phyloP scores from a whole-genome alignment of 169 alveolate species.

The Theileria equi region DNA sequence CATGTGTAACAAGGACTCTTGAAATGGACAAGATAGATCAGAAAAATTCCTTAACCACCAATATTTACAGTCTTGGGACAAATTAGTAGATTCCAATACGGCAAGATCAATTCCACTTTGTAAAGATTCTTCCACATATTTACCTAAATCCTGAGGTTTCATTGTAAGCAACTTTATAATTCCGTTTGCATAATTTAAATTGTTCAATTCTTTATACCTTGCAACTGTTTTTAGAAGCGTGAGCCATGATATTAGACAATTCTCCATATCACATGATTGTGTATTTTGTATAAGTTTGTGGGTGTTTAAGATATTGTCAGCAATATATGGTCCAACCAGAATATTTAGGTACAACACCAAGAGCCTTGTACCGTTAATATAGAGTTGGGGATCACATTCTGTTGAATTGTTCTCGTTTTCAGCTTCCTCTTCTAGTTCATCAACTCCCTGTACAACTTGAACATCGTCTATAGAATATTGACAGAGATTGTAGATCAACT shows the following conservation, averaged over 20 bases:
- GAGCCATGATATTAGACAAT: conserved; percentile 45
- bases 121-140: conserved; percentile 16
- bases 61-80: background rate
- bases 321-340: conserved; percentile 31
- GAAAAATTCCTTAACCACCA: background rate
- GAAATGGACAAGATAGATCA: too few species aligned
- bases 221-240: conserved; percentile 22
- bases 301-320: conserved; percentile 9
- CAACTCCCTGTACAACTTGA: background rate
- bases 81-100: background rate
- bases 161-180: conserved; percentile 23
- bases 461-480: conserved; percentile 4
- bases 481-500: conserved; percentile 6
- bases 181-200: conserved; percentile 20
- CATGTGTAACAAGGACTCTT: conserved; percentile 17
- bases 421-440: background rate
- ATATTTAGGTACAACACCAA: conserved; percentile 19
- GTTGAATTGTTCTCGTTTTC: background rate
- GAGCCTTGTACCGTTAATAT: background rate
- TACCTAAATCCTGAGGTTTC: conserved; percentile 36
- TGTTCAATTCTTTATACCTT: conserved; percentile 1
- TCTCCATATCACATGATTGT: conserved; percentile 34
- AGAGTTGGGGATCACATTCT: too few species aligned
- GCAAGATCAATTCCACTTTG: conserved; percentile 1
- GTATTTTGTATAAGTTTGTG: background rate